These are phyloP conservation scores for Colletotrichum tropicale DNA, from an alignment of 2,329 filamentous ascomycete genomes.

Conservation along the genomic window DNA sequence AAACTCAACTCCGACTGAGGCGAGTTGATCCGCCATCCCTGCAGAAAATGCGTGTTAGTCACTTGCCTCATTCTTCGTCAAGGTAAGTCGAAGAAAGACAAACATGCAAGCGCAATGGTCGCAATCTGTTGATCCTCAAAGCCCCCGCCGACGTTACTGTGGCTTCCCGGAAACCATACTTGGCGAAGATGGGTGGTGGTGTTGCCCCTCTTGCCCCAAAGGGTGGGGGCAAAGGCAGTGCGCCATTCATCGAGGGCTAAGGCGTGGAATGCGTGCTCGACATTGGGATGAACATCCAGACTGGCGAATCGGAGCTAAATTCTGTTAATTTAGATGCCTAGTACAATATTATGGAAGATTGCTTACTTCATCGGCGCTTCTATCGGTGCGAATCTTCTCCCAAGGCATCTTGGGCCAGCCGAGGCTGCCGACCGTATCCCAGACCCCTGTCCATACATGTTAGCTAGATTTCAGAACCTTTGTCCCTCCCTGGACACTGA, in stretches of 20 bases:
- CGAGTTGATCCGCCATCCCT: conserved; percentile 28
- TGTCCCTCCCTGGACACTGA: not conserved
- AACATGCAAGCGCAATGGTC: conserved; percentile 26
- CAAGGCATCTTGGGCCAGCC: conserved; percentile 29
- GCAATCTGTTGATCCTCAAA: conserved; percentile 40
- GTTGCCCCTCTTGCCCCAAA: conserved; percentile 29
- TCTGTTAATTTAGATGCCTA: not conserved
- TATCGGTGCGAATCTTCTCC: not conserved
- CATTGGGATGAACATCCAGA: conserved; percentile 25
- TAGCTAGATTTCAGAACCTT: not conserved
- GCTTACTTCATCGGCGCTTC: conserved; percentile 10
- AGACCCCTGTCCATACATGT: conserved; percentile 44
- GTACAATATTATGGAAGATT: not conserved
- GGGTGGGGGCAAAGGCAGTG: conserved; percentile 29
- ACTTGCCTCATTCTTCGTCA: not conserved
- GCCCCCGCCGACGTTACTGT: conserved; percentile 66
- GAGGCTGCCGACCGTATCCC: conserved; percentile 53
- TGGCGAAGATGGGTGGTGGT: conserved; percentile 22
- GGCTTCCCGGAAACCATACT: conserved; percentile 62
- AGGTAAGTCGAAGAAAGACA: not conserved
- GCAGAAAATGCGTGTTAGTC: not conserved
- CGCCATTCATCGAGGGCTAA: conserved; percentile 58
- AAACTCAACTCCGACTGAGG: conserved; percentile 26
- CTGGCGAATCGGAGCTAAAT: conserved; percentile 21
- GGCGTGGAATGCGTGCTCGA: conserved; percentile 61